Evolutionary conservation across 805 yeast species (phyloP).

Genomic region (Spathaspora hagerdaliae): DNA sequence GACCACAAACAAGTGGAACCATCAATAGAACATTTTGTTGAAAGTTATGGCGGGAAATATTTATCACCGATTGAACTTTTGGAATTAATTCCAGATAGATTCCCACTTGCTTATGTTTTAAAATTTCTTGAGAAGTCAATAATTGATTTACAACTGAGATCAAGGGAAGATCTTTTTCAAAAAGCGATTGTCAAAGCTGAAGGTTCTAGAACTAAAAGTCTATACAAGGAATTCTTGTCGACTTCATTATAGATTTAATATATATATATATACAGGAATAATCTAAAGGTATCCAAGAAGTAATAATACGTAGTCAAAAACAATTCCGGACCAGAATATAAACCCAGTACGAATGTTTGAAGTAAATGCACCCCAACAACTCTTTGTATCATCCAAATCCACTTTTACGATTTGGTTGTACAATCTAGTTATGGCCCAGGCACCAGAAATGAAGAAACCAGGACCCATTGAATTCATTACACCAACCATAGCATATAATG

Average conservation of each 20-base stretch:
- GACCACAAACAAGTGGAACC: conserved; percentile 7
- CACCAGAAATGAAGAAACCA: conserved; percentile 66
- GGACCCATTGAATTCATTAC: conserved; percentile 79
- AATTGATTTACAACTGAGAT: conserved; percentile 15
- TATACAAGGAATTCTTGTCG: conserved; percentile 2
- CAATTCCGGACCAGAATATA: conserved; percentile 60
- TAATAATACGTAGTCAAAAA: conserved; percentile 58
- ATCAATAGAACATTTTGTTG: conserved; percentile 27
- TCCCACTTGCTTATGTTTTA: conserved; percentile 19
- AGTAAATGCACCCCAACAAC: conserved; percentile 80
- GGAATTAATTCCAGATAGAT: conserved; percentile 21
- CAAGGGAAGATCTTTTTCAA: conserved; percentile 14
- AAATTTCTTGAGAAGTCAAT: conserved; percentile 21
- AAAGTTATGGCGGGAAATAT: conserved; percentile 9
- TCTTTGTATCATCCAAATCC: conserved; percentile 70
- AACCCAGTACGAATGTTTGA: conserved; percentile 76
- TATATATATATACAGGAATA: background rate
- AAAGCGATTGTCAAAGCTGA: conserved; percentile 30
- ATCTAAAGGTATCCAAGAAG: conserved; percentile 37
- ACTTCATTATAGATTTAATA: background rate
- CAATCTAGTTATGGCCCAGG: conserved; percentile 66
- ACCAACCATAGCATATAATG: conserved; percentile 65
- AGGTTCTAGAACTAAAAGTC: conserved; percentile 5
- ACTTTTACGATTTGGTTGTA: conserved; percentile 67
- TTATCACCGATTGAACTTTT: conserved; percentile 24